Conservation (phyloP, 176 grass and related monocot genomes). For the Chloris gayana region DNA sequence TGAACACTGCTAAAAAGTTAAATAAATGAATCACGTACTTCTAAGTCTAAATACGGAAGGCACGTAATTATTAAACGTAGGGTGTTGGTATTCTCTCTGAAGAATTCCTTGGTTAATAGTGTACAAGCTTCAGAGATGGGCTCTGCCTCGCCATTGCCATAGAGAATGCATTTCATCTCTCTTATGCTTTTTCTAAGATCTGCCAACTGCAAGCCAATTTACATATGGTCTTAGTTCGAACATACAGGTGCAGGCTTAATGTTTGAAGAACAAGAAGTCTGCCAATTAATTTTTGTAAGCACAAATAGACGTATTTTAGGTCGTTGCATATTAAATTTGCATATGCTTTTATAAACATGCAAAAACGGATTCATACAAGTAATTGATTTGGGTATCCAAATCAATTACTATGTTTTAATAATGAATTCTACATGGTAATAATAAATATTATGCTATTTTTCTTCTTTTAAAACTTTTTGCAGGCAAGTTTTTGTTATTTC, state of each 20-base stretch:
- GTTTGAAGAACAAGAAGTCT: not conserved
- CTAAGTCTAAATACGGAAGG: constrained; percentile 49
- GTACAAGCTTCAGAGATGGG: constrained; percentile 46
- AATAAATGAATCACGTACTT: constrained; percentile 21
- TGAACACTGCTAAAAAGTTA: not conserved
- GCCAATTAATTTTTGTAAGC: not conserved
- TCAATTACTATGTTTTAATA: not conserved
- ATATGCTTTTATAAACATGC: not conserved
- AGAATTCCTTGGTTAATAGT: constrained; percentile 50
- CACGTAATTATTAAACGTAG: constrained; percentile 42
- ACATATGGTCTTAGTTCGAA: not conserved
- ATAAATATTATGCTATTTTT: not conserved
- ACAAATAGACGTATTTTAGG: not conserved
- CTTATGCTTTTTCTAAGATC: constrained; percentile 40
- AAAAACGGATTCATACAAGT: not conserved
- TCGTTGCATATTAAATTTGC: not conserved
- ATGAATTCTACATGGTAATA: not conserved
- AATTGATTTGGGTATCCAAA: not conserved
- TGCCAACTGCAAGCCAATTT: constrained; percentile 33
- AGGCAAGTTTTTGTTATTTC: no score
- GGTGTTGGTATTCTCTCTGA: constrained; percentile 49
- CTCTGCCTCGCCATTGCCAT: constrained; percentile 40
- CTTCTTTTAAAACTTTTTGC: not conserved
- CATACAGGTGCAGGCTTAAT: not conserved
- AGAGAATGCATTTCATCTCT: constrained; percentile 55